Conservation (phyloP, 345 rosid genomes). For the Dipteronia sinensis region DNA sequence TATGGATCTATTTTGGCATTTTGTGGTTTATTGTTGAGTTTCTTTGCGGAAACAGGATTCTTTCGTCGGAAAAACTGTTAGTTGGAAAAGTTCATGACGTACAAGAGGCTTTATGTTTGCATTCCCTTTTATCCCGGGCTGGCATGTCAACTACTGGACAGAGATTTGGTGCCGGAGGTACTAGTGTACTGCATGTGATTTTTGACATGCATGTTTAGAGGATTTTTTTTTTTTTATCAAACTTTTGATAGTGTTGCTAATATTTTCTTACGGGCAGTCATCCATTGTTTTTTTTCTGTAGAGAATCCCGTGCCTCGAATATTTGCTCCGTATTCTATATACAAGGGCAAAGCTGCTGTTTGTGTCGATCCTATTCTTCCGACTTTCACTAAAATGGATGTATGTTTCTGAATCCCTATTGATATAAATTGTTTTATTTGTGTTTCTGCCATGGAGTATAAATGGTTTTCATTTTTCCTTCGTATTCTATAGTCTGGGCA, state of each 20-base stretch:
- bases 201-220: neutral
- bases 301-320: conserved; percentile 47
- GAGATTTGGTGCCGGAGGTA: conserved; percentile 41
- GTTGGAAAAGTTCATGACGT: conserved; percentile 24
- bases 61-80: conserved; percentile 28
- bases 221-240: neutral
- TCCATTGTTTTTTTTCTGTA: conserved; percentile 9
- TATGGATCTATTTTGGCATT: neutral
- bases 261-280: neutral
- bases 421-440: neutral
- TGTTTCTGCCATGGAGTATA: neutral
- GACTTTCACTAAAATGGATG: conserved; percentile 57
- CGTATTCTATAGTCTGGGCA: conserved; percentile 49
- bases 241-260: neutral
- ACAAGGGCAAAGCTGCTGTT: conserved; percentile 91
- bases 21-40: neutral
- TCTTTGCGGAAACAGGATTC: conserved; percentile 37
- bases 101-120: conserved; percentile 32
- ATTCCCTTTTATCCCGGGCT: conserved; percentile 37
- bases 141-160: conserved; percentile 43
- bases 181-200: neutral
- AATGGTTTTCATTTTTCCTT: conserved; percentile 4
- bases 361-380: conserved; percentile 75
- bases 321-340: conserved; percentile 70
- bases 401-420: conserved; percentile 27